Base-by-base conservation (phyloP, 106 monocot genomes). In the Gastrodia elata region DNA sequence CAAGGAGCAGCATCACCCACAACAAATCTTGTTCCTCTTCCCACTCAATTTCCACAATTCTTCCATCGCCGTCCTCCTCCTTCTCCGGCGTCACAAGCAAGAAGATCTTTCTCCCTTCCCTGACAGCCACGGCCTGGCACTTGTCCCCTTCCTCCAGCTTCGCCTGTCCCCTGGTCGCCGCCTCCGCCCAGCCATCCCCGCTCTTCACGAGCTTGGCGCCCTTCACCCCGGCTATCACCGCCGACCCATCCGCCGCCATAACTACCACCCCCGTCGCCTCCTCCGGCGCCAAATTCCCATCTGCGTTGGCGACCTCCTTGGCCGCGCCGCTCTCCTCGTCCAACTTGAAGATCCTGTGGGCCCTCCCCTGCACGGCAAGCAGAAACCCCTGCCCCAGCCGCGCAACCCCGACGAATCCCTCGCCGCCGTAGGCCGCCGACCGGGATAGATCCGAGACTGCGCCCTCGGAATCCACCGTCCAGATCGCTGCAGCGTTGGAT, bases 11-110 rank as follows among this genome's bases (percentile, higher is more conserved):
- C 68, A 97, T 36, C 1, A 48, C 77, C 86, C 80, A 77, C 11
- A 90, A 64, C 90, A 90, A 80, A 70, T 92, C 96, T 44, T 83
- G 92, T 37, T 83, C 84, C 27, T 56, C 75, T 32, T 91, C 94
- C 81, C 83, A 91, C 81, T 85, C 91, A 77, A 83, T 79, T 82
- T 91, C 91, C 77, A 83, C 91, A 0, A 91, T 85, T 46, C 83
- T 77, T 18, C 34, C 44, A 6, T 42, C 30, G 41, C 32, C 39
- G 22, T 10, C 74, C 25, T 30, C 59, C 49, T 55, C 84, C 3
- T 34, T 76, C 10, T 20, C 71, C 61, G 68, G 37, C 39, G 27
- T 41, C 71, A 81, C 70, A 70, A 91, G 56, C 39, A 89, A 77
- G 55, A 78, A 89, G 30, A 46, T 80, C 38, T 24, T 71, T 71